phyloP scores from a whole-genome alignment of 2,329 filamentous ascomycete genomes.

The Apiospora kogelbergensis region DNA sequence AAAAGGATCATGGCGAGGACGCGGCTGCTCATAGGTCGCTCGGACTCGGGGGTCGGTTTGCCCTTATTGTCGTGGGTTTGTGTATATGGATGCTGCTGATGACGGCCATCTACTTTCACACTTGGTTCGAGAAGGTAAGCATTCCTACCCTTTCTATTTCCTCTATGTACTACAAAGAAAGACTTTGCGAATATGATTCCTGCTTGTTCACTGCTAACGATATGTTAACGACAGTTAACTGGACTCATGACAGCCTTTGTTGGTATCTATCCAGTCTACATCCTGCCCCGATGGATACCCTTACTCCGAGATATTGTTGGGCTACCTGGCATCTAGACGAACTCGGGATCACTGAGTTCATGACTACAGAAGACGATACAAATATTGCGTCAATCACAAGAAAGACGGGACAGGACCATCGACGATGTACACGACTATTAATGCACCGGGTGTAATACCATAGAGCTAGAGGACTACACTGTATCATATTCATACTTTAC shows the following conservation, averaged over 20 bases:
- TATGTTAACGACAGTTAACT: constrained; percentile 43
- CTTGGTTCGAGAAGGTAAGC: constrained; percentile 92
- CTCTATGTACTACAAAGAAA: background rate
- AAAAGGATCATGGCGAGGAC: constrained; percentile 20
- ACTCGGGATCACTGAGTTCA: background rate
- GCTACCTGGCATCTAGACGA: constrained; percentile 21
- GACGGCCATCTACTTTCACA: constrained; percentile 98
- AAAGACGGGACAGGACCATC: background rate
- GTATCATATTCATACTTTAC: background rate
- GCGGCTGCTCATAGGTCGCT: constrained; percentile 32
- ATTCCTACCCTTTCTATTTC: background rate
- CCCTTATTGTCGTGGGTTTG: constrained; percentile 64
- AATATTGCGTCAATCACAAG: background rate
- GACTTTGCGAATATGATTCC: background rate
- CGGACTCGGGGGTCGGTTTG: constrained; percentile 54
- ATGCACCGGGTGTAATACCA: background rate
- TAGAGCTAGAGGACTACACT: background rate
- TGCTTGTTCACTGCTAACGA: background rate
- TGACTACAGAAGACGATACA: background rate
- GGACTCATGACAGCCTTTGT: constrained; percentile 34
- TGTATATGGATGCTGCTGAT: constrained; percentile 97
- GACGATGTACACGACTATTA: background rate
- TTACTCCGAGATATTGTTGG: constrained; percentile 22
- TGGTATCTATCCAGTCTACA: constrained; percentile 24
- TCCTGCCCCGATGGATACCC: constrained; percentile 25